These are phyloP conservation scores for Centella asiatica DNA, from an alignment of 129 eudicot species.

Conservation along the genomic window DNA sequence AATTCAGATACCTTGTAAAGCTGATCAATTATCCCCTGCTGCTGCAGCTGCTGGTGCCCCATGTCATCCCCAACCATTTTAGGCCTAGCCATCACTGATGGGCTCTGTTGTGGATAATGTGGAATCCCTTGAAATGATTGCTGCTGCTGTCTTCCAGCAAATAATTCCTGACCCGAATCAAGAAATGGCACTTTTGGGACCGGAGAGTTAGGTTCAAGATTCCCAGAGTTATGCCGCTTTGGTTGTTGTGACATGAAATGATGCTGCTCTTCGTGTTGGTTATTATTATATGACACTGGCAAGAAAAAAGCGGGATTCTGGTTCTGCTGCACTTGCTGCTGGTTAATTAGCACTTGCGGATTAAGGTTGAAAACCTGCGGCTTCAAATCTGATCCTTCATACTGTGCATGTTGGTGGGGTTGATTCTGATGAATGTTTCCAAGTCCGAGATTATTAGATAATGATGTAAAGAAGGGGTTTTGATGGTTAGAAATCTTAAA, in stretches of 20 bases:
- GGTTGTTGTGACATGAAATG: constrained; percentile 43
- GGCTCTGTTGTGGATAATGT: constrained; percentile 29
- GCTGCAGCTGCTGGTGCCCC: constrained; percentile 44
- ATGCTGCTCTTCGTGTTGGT: constrained; percentile 31
- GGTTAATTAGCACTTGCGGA: constrained; percentile 51
- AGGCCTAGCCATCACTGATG: constrained; percentile 30
- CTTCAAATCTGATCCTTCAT: constrained; percentile 39
- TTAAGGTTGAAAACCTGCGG: constrained; percentile 54
- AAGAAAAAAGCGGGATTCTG: constrained; percentile 38
- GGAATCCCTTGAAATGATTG: constrained; percentile 17
- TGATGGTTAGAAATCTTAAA: constrained; percentile 19
- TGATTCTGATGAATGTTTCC: constrained; percentile 17
- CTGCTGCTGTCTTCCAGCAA: constrained; percentile 17
- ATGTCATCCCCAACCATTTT: constrained; percentile 30
- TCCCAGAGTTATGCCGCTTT: constrained; percentile 59
- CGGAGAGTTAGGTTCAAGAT: constrained; percentile 29
- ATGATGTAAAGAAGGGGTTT: constrained; percentile 33
- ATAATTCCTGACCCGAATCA: constrained; percentile 31
- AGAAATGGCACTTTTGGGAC: constrained; percentile 37
- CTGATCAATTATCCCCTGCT: constrained; percentile 67
- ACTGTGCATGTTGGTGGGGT: constrained; percentile 27
- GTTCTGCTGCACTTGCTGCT: constrained; percentile 29
- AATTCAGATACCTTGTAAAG: constrained; percentile 74
- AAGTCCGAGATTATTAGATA: constrained; percentile 13
- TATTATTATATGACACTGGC: constrained; percentile 25